Conservation (phyloP, 495 filamentous ascomycete genomes). For the Lepraria neglecta region DNA sequence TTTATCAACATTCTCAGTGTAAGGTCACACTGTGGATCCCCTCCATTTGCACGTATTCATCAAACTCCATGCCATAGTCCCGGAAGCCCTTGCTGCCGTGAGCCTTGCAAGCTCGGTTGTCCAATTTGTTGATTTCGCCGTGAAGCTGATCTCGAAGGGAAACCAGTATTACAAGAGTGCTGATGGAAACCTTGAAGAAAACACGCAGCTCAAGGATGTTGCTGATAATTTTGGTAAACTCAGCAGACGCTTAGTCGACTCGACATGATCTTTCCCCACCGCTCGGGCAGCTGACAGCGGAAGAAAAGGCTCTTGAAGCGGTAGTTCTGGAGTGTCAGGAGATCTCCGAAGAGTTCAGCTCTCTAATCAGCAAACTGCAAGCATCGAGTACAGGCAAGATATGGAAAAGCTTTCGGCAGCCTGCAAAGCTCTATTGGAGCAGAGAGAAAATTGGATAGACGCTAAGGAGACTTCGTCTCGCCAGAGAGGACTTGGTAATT, state of each 20-base stretch:
- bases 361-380: background rate
- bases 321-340: background rate
- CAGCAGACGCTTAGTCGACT: background rate
- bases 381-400: background rate
- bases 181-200: slow-evolving; percentile 17
- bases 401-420: slow-evolving; percentile 19
- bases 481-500: slow-evolving; percentile 19
- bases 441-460: slow-evolving; percentile 24
- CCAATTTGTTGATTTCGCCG: slow-evolving; percentile 27
- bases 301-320: background rate
- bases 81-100: slow-evolving; percentile 17
- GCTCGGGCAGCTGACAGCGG: background rate
- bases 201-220: slow-evolving; percentile 4
- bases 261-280: background rate
- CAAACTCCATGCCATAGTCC: background rate
- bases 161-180: slow-evolving; percentile 19
- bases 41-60: too few species aligned
- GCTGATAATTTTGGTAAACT: background rate
- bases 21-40: too few species aligned
- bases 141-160: slow-evolving; percentile 21
- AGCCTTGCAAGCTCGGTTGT: slow-evolving; percentile 25
- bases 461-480: slow-evolving; percentile 19
- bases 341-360: background rate
- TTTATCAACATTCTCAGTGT: too few species aligned
- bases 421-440: slow-evolving; percentile 18